A percentile compares a stretch with the other conserved stretches of the same genome.
These are phyloP conservation scores for Rosa rugosa DNA, from an alignment of 306 rosid species.

Conservation along the genomic window DNA sequence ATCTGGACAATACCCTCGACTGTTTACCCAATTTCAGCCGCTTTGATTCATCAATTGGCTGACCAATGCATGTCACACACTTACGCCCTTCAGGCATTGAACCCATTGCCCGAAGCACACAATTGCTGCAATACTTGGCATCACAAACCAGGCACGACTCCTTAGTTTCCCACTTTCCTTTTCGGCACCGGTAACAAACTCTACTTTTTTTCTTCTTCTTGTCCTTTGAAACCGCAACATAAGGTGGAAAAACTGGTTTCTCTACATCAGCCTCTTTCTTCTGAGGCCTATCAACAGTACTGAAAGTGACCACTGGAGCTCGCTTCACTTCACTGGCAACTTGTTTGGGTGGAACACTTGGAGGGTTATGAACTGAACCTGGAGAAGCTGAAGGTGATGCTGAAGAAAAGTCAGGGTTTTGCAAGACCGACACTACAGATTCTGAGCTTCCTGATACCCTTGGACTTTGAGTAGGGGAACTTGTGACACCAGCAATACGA, in stretches of 20 bases:
- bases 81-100: constrained; percentile 99
- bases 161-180: constrained; percentile 98
- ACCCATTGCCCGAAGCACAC: constrained; percentile 97
- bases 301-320: constrained; percentile 83
- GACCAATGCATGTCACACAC: constrained; percentile 83
- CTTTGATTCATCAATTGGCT: constrained; percentile 87
- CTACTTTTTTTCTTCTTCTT: constrained; percentile 78
- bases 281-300: constrained; percentile 60
- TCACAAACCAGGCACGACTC: constrained; percentile 89
- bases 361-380: constrained; percentile 75
- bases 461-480: constrained; percentile 70
- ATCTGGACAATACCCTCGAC: constrained; percentile 79
- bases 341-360: constrained; percentile 44
- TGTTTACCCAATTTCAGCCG: constrained; percentile 79
- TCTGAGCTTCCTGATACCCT: constrained; percentile 89
- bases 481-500: constrained; percentile 67
- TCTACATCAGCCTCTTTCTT: constrained; percentile 58
- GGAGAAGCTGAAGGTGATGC: constrained; percentile 93
- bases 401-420: constrained; percentile 79
- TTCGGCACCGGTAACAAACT: constrained; percentile 85
- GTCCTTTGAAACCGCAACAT: constrained; percentile 66
- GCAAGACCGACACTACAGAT: constrained; percentile 89
- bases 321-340: constrained; percentile 55
- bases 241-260: constrained; percentile 73
- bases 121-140: constrained; percentile 84